A percentile compares a stretch with the other conserved stretches of the same genome.
These are phyloP conservation scores for Mycosphaerella sp. DNA, from an alignment of 2,329 filamentous ascomycete species.

Conservation along the genomic window DNA sequence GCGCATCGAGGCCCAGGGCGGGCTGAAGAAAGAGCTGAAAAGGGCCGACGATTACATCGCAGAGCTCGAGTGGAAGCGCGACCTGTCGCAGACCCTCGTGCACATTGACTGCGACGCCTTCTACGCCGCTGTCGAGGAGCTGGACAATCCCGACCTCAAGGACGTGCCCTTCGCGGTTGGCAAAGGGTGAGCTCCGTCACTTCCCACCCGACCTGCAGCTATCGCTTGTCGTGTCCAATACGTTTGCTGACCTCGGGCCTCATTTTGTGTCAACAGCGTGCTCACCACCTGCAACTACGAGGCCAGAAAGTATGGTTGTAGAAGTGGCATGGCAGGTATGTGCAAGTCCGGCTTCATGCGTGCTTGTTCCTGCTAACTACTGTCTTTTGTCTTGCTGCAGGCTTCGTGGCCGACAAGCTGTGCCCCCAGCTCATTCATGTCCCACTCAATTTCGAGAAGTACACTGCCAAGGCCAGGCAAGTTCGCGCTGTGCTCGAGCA, in stretches of 20 bases:
- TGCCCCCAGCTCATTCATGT: constrained; percentile 80
- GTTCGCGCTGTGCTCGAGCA: constrained; percentile 72
- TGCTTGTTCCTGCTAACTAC: too few species aligned
- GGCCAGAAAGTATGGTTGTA: constrained; percentile 81
- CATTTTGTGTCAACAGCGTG: constrained; percentile 38
- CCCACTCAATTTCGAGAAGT: constrained; percentile 84
- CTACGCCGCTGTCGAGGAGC: constrained; percentile 84
- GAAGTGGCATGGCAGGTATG: constrained; percentile 75
- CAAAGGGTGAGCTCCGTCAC: constrained; percentile 35
- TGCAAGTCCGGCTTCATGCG: too few species aligned
- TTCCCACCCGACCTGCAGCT: not conserved
- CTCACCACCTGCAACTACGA: constrained; percentile 77
- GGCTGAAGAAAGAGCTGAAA: constrained; percentile 61
- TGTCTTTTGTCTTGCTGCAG: constrained; percentile 26
- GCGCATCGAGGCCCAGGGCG: constrained; percentile 53
- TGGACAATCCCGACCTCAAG: constrained; percentile 70
- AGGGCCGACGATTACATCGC: constrained; percentile 75
- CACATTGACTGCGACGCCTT: constrained; percentile 98
- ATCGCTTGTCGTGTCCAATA: not conserved
- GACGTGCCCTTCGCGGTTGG: constrained; percentile 89
- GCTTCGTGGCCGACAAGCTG: constrained; percentile 89
- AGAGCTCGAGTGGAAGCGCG: constrained; percentile 70
- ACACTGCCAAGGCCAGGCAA: constrained; percentile 81
- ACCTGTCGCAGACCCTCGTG: constrained; percentile 77
- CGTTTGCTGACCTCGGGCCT: too few species aligned